A percentile compares a stretch with the other conserved stretches of the same genome.
These are phyloP conservation scores for Brassica cretica DNA, from an alignment of 345 rosid species.

Conservation along the genomic window DNA sequence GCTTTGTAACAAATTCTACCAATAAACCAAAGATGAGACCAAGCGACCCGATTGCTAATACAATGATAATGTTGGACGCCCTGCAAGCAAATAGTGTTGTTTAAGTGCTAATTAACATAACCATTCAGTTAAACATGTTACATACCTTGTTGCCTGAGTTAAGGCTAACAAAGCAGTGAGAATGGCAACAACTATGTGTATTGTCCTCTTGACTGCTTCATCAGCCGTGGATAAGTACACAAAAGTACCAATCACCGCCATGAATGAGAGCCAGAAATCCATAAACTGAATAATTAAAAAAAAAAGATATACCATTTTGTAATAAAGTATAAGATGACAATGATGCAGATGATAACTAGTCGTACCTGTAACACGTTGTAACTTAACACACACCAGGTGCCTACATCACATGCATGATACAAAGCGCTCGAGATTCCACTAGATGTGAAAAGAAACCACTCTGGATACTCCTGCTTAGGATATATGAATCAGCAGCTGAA, in stretches of 20 bases:
- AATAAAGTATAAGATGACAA: conserved; percentile 23
- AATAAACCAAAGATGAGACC: conserved; percentile 82
- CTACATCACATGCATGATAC: conserved; percentile 97
- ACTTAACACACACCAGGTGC: conserved; percentile 83
- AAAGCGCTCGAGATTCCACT: conserved; percentile 93
- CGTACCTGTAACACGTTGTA: conserved; percentile 80
- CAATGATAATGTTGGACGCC: conserved; percentile 78
- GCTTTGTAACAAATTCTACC: conserved; percentile 66
- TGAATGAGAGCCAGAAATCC: conserved; percentile 99
- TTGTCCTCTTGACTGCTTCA: conserved; percentile 77
- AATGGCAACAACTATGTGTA: conserved; percentile 80
- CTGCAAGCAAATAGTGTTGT: conserved; percentile 47
- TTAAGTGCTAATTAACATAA: conserved; percentile 12
- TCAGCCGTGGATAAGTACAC: conserved; percentile 67
- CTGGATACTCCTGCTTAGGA: conserved; percentile 75
- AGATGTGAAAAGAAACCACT: conserved; percentile 88
- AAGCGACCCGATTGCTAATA: conserved; percentile 69
- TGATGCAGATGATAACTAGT: conserved; percentile 10
- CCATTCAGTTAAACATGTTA: conserved; percentile 9
- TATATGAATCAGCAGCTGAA: conserved; percentile 25
- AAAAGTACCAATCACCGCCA: conserved; percentile 94
- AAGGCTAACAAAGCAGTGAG: conserved; percentile 88
- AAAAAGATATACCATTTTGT: conserved; percentile 21
- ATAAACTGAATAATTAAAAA: conserved; percentile 63
- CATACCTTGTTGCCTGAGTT: conserved; percentile 92